phyloP scores from a whole-genome alignment of 179 eudicot species.

The Actinidia arguta region DNA sequence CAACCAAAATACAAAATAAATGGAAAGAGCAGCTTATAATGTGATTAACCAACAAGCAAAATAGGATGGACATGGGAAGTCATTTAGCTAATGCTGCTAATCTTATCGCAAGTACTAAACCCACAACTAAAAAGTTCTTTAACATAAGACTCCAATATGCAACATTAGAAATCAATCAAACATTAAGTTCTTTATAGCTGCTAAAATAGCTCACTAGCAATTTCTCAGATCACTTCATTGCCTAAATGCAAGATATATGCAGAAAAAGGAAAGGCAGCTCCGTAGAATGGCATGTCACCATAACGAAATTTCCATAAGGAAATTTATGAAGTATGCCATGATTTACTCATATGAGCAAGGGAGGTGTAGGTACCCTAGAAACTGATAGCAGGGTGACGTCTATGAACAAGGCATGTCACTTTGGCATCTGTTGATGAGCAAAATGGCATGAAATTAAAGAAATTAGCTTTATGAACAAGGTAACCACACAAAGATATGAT shows the following conservation, averaged over 20 bases:
- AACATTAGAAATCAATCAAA: conserved; percentile 13
- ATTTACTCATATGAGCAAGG: background rate
- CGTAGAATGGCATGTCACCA: background rate
- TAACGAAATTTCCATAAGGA: too few relatives aligned
- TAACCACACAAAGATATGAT: background rate
- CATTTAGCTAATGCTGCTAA: background rate
- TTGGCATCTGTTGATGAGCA: background rate
- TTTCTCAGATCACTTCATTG: background rate
- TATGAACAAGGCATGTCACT: too few relatives aligned
- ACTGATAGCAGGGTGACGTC: background rate
- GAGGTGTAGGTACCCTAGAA: background rate
- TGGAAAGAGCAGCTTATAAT: background rate
- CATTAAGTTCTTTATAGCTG: background rate
- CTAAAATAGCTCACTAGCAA: conserved; percentile 6
- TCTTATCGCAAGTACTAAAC: background rate
- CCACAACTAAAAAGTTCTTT: background rate
- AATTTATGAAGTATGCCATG: background rate
- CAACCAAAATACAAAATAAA: background rate
- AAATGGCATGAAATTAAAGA: background rate
- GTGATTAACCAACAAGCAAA: background rate
- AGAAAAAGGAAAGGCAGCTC: background rate
- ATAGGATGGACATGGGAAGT: too few relatives aligned
- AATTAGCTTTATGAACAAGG: background rate
- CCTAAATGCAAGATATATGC: background rate
- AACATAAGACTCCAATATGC: background rate